Conservation (phyloP, 2,329 filamentous ascomycete genomes). For the Penicillium psychrosexuale region DNA sequence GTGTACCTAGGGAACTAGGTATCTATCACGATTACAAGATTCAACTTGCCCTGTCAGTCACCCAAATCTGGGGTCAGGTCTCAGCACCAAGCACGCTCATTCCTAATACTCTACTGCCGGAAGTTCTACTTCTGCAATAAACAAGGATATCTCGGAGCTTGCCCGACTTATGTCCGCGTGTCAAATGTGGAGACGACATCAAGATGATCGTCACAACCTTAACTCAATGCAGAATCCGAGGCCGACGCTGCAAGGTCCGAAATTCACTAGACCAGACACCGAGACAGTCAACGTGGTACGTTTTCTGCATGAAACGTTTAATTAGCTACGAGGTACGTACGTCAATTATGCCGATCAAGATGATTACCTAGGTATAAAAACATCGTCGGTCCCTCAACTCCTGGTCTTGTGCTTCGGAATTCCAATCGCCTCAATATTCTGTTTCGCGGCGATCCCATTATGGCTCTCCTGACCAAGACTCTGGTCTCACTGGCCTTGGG, state of each 20-base stretch:
- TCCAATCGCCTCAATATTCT: not conserved
- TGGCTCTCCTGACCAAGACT: slow-evolving; percentile 11
- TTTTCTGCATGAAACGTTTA: not conserved
- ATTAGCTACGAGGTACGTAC: not conserved
- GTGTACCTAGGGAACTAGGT: not conserved
- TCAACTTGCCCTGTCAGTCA: not conserved
- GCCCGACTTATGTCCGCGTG: not conserved
- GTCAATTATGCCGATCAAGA: not conserved
- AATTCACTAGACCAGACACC: not conserved
- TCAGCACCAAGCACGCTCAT: not conserved
- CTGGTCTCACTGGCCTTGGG: slow-evolving; percentile 10
- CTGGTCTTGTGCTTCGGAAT: not conserved
- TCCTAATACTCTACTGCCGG: not conserved
- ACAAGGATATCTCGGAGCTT: not conserved
- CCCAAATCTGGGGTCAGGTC: not conserved
- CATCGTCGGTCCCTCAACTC: not conserved
- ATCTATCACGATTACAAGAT: not conserved
- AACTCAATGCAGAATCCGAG: not conserved
- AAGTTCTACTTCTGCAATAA: not conserved
- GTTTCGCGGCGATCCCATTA: not conserved
- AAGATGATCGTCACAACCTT: not conserved
- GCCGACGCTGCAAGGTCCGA: not conserved
- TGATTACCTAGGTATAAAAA: not conserved
- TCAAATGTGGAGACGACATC: not conserved
- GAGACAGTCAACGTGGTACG: not conserved